Percentiles rank a stretch among this genome's conserved stretches.
phyloP scores from a whole-genome alignment of 805 yeast genomes.

The Nakazawaea peltata region DNA sequence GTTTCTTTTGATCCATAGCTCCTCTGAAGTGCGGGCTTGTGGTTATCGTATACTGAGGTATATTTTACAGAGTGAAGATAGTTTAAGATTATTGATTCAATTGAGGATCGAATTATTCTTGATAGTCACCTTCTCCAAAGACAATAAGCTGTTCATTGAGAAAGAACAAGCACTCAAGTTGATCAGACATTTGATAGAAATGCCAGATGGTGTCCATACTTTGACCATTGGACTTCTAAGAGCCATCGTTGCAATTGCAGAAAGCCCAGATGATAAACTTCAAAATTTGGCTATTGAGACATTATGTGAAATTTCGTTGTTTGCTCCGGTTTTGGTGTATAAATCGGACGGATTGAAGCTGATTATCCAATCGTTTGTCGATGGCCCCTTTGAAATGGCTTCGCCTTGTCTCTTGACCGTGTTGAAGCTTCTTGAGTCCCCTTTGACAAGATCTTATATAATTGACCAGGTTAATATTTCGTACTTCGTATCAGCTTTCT shows the following conservation, averaged over 20 bases:
- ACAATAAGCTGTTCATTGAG: conserved; percentile 47
- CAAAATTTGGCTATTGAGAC: conserved; percentile 45
- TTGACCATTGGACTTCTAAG: conserved; percentile 58
- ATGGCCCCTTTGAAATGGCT: conserved; percentile 42
- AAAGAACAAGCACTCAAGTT: conserved; percentile 72
- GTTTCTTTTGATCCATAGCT: conserved; percentile 46
- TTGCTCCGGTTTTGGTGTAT: conserved; percentile 32
- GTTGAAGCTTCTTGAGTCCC: conserved; percentile 47
- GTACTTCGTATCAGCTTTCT: conserved; percentile 58
- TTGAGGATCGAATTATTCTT: conserved; percentile 56
- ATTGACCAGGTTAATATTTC: conserved; percentile 58
- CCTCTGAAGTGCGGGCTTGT: conserved; percentile 59
- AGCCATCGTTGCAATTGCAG: conserved; percentile 57
- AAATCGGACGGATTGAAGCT: conserved; percentile 37
- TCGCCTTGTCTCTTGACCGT: conserved; percentile 20
- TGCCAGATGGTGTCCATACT: conserved; percentile 42
- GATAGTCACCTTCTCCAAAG: conserved; percentile 56
- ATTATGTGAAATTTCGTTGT: conserved; percentile 38
- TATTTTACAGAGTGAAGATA: conserved; percentile 44
- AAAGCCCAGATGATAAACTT: conserved; percentile 42
- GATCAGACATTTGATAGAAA: conserved; percentile 51
- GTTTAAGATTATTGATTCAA: conserved; percentile 44
- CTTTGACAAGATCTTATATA: conserved; percentile 43
- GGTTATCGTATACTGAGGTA: conserved; percentile 72
- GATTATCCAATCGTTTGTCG: conserved; percentile 40